Percentiles rank a stretch among this genome's conserved stretches.
phyloP scores from a whole-genome alignment of 2,329 filamentous ascomycete species.

The Parascedosporium putredinis region DNA sequence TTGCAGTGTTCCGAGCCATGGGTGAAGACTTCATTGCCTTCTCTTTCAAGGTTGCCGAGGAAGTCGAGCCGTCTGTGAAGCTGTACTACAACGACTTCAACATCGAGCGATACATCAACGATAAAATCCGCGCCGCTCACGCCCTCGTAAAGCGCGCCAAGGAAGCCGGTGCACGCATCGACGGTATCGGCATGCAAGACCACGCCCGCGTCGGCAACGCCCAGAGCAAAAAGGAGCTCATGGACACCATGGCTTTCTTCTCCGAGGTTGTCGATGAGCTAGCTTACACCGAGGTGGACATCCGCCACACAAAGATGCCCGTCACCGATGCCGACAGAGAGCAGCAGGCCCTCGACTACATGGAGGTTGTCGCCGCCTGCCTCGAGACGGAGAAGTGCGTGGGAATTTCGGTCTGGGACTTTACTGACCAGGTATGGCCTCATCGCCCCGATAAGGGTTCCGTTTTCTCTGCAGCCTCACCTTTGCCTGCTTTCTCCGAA shows the following conservation, averaged over 20 bases:
- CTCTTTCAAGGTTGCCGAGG: conserved; percentile 39
- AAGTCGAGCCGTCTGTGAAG: conserved; percentile 37
- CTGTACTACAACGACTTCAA: conserved; percentile 41
- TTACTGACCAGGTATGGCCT: conserved; percentile 19
- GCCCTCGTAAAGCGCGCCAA: conserved; percentile 27
- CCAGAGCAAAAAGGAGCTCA: conserved; percentile 30
- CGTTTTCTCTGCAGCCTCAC: no score
- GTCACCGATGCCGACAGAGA: conserved; percentile 24
- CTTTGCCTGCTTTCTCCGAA: no score
- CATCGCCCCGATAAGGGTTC: no score
- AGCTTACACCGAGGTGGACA: conserved; percentile 27
- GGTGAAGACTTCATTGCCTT: conserved; percentile 41
- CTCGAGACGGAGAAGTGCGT: conserved; percentile 22
- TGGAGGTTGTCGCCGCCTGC: conserved; percentile 20
- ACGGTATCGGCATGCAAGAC: conserved; percentile 45
- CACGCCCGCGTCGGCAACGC: conserved; percentile 39
- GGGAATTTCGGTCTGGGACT: conserved; percentile 29
- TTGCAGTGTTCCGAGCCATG: conserved; percentile 20
- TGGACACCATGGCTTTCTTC: conserved; percentile 34
- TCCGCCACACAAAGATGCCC: conserved; percentile 35
- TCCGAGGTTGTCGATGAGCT: conserved; percentile 33
- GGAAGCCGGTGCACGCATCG: conserved; percentile 35
- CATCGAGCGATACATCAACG: conserved; percentile 28
- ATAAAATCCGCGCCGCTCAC: conserved; percentile 26
- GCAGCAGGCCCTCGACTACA: conserved; percentile 36